Base-by-base conservation (phyloP, 331 rosid species). In the Acacia pycnantha region DNA sequence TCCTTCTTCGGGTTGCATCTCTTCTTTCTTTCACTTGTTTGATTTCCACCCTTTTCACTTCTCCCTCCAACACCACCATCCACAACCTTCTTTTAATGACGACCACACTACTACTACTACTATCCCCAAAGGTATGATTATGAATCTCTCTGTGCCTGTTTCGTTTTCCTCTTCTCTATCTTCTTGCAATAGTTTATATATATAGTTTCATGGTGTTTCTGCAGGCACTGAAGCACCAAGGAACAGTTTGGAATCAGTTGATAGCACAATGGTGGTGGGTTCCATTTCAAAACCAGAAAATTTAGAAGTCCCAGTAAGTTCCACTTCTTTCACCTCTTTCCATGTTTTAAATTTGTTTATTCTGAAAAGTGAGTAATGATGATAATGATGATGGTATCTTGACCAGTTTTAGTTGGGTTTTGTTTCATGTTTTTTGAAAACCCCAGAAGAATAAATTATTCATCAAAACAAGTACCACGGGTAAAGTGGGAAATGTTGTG, bases 221-320 rank as follows among this genome's bases (percentile, higher is more conserved):
- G 11, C 87, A 92, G 98, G 98, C 44, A 46, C 82, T 81, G 94
- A 90, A 85, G 97, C 97, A 46, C 97, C 97, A 51, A 82, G 97
- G 83, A 95, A 90, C 82, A 92, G 97, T 86, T 81, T 93, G 90
- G 91, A 90, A 85, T 91, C 89, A 58, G 90, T 86, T 37, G 86
- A 83, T 2, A 21, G 0, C 58, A 59, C 85, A 72, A 43, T 88
- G 14, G 2, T 22, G 31, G 65, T 11, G 24, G 77, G 92, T 79
- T 76, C 76, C 76, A 50, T 77, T 76, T 80, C 86, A 74, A 90
- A 83, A 77, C 90, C 89, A 83, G 89, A 89, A 58, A 64, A 50
- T 54, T 85, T 94, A 22, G 82, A 87, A 78, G 76, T 90, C 73
- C 92, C 95, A 59, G 98, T 95, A 84, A 88, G 41, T 61, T 77